Evolutionary conservation across 257 asterid species (phyloP), one percentile per base, ranked within the genome.

Genomic region (Sherardia arvensis): DNA sequence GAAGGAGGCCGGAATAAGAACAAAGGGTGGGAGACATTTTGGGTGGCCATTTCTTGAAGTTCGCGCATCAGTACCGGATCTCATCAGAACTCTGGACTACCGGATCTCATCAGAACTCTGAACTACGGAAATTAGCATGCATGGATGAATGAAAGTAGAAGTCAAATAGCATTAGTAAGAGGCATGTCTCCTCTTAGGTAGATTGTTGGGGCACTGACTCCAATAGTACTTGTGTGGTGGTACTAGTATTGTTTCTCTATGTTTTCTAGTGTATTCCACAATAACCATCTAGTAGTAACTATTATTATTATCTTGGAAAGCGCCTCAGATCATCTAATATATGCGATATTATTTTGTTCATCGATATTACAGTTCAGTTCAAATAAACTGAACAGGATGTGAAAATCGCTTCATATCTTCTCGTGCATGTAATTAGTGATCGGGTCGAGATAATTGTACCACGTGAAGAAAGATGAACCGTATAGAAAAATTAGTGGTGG

Each of bases 21-120:
- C 64, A 70, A 74, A 49, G 73, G 74, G 76, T 80, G 83, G 79
- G 78, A 57, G 72, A 74, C 76, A 3, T 66, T 36, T 70, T 80
- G 84, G 53, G 85, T 85, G 72, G 82, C 88, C 4, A 87, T 83
- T 81, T 83, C 94, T 20, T 48, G 83, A 84, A 72, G 8, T 6
- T 3, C 47, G 12, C 2, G 12, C 12, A 34, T 7, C 9, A 8
- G 9, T 10, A 38, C 17, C 51, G 51, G 47, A 11, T 38, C 18
- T 38, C 47, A 11, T 12, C 5, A 38, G 17, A 38, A 38, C 18
- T 38, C 40, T 0, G 11, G 8, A 34, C 40, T 34, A n/a, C n/a
- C n/a, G n/a, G n/a, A n/a, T n/a, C n/a, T n/a, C n/a, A n/a, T n/a
- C n/a, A n/a, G n/a, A n/a, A n/a, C n/a, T n/a, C n/a, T n/a, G n/a